phyloP scores from a whole-genome alignment of 139 green algal species.

The Coelastrella sp. region DNA sequence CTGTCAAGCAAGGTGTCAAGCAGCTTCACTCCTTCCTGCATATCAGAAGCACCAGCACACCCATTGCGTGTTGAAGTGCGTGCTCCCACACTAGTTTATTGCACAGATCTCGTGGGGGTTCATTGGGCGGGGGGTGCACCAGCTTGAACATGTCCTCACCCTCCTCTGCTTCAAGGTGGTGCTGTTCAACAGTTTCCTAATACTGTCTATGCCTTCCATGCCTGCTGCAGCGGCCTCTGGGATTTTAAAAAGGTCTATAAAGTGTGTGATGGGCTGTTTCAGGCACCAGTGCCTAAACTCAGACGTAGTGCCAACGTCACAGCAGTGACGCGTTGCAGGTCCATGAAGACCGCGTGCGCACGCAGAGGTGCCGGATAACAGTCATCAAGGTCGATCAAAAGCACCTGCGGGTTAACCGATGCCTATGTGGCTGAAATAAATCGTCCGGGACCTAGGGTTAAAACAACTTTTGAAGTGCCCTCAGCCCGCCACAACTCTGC shows the following conservation, averaged over 20 bases:
- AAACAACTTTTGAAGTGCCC: not conserved
- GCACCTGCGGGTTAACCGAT: no score
- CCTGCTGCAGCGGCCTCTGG: not conserved
- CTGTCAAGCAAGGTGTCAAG: slow-evolving; percentile 64
- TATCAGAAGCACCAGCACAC: no score
- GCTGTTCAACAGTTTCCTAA: slow-evolving; percentile 8
- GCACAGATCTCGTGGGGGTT: no score
- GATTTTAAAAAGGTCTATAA: no score
- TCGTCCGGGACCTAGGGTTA: not conserved
- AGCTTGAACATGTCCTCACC: not conserved
- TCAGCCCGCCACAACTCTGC: not conserved
- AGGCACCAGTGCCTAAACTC: not conserved
- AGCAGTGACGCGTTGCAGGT: no score
- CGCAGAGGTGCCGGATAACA: no score
- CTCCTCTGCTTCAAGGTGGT: slow-evolving; percentile 14
- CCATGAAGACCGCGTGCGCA: no score
- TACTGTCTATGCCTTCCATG: not conserved
- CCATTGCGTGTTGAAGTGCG: no score
- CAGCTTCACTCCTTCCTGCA: slow-evolving; percentile 67
- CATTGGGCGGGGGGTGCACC: no score
- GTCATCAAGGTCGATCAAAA: no score
- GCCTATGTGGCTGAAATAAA: not conserved
- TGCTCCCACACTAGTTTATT: no score
- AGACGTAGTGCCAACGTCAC: not conserved
- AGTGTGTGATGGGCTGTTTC: not conserved